phyloP scores from a whole-genome alignment of 2,329 filamentous ascomycete species.

The Pseudocercospora pini-densiflorae region DNA sequence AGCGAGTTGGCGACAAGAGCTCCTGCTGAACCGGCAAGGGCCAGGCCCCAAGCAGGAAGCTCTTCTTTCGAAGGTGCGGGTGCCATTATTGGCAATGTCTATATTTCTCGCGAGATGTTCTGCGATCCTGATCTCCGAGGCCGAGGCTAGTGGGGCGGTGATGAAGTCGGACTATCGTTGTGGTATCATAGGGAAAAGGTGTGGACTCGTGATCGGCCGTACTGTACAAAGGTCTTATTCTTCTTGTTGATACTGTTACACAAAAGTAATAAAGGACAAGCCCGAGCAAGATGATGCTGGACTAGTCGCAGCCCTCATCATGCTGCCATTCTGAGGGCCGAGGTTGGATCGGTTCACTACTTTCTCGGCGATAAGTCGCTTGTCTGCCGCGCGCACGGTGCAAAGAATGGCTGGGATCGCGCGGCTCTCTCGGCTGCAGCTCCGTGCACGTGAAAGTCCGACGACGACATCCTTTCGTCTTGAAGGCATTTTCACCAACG shows the following conservation, averaged over 20 bases:
- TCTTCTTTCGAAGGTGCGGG: constrained; percentile 49
- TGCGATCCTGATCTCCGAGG: background rate
- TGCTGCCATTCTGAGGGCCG: background rate
- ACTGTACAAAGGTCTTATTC: constrained; percentile 1
- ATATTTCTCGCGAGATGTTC: background rate
- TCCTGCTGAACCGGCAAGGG: constrained; percentile 88
- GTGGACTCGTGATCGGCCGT: background rate
- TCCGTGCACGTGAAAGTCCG: background rate
- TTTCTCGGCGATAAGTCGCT: background rate
- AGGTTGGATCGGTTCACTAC: background rate
- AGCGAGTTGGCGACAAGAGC: constrained; percentile 93
- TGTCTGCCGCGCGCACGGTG: background rate
- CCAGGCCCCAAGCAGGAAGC: constrained; percentile 89
- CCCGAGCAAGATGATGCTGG: constrained; percentile 8
- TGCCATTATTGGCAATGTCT: constrained; percentile 30
- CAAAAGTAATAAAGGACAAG: background rate
- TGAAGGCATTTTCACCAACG: too few relatives aligned
- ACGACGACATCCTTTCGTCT: background rate
- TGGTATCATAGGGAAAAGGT: background rate
- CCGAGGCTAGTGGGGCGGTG: constrained; percentile 1
- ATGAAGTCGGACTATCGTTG: background rate
- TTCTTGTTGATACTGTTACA: background rate
- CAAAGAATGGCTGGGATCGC: background rate
- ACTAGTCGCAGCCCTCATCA: background rate
- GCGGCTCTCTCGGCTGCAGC: background rate